Percentiles rank a stretch among this genome's conserved stretches.
Conservation (phyloP, 805 yeast genomes). For the Candida caryicola region DNA sequence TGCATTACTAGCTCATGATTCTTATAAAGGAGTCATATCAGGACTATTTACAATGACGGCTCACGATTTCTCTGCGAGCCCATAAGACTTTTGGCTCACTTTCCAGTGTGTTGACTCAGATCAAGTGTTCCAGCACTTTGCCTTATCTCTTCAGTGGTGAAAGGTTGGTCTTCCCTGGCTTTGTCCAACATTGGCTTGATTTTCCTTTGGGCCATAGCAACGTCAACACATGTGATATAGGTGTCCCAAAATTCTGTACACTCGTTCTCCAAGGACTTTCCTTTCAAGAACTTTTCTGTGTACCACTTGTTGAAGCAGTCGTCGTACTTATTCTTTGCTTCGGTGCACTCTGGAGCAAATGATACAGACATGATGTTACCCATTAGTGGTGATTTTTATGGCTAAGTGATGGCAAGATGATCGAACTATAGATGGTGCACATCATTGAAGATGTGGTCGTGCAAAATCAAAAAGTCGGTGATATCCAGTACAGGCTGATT, state of each 20-base stretch:
- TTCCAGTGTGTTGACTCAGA: neutral
- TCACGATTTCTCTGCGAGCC: no score
- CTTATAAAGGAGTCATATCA: no score
- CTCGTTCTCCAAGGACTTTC: conserved; percentile 65
- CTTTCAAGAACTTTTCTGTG: conserved; percentile 72
- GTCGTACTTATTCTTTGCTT: conserved; percentile 80
- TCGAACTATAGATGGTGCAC: neutral
- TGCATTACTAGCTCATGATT: no score
- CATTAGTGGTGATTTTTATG: conserved; percentile 20
- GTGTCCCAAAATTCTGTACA: conserved; percentile 87
- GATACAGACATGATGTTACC: conserved; percentile 57
- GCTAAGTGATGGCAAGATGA: neutral
- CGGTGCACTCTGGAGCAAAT: conserved; percentile 96
- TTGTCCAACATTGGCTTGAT: conserved; percentile 82
- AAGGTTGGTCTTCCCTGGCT: conserved; percentile 88
- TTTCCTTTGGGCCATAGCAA: conserved; percentile 65
- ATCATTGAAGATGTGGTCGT: no score
- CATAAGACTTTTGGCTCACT: no score
- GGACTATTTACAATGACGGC: no score
- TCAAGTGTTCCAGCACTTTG: conserved; percentile 19
- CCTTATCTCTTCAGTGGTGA: conserved; percentile 37
- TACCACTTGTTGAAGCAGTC: conserved; percentile 95
- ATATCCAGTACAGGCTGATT: neutral
- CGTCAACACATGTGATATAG: conserved; percentile 84
- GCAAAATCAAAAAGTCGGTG: conserved; percentile 1